Conservation (phyloP, 768 basidiomycete species). For the Termitomyces sp. region DNA sequence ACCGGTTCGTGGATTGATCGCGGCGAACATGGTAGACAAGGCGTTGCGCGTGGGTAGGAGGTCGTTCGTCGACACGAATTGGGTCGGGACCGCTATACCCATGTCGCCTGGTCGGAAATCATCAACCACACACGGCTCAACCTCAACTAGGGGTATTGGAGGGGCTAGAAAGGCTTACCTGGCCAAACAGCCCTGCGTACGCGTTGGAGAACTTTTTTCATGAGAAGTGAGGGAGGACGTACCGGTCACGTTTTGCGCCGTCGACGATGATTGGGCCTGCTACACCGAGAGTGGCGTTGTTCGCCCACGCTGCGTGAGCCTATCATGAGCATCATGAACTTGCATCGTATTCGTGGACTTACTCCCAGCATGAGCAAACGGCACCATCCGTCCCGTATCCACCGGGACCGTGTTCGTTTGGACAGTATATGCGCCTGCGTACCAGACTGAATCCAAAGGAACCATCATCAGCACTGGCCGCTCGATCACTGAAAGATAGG, state of each 20-base stretch:
- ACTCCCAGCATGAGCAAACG: slow-evolving; percentile 43
- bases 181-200: slow-evolving; percentile 50
- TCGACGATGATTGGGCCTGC: slow-evolving; percentile 61
- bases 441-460: slow-evolving; percentile 42
- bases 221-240: slow-evolving; percentile 8
- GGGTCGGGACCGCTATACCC: slow-evolving; percentile 59
- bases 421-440: slow-evolving; percentile 58
- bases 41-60: slow-evolving; percentile 53
- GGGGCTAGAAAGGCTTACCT: slow-evolving; percentile 22
- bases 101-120: slow-evolving; percentile 41
- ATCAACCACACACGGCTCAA: neutral
- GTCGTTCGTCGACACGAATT: slow-evolving; percentile 61
- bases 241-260: slow-evolving; percentile 57
- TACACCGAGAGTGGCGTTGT: slow-evolving; percentile 51
- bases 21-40: slow-evolving; percentile 53
- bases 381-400: slow-evolving; percentile 46
- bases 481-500: neutral
- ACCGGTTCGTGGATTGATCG: slow-evolving; percentile 47
- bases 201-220: too few species aligned
- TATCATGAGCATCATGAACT: neutral
- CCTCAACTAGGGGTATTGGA: neutral
- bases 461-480: neutral
- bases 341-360: slow-evolving; percentile 5
- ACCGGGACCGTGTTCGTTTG: slow-evolving; percentile 53
- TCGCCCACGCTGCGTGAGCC: slow-evolving; percentile 40